A percentile compares a stretch with the other conserved stretches of the same genome.
Conservation (phyloP, 179 eudicot species). For the Patellifolia procumbens region DNA sequence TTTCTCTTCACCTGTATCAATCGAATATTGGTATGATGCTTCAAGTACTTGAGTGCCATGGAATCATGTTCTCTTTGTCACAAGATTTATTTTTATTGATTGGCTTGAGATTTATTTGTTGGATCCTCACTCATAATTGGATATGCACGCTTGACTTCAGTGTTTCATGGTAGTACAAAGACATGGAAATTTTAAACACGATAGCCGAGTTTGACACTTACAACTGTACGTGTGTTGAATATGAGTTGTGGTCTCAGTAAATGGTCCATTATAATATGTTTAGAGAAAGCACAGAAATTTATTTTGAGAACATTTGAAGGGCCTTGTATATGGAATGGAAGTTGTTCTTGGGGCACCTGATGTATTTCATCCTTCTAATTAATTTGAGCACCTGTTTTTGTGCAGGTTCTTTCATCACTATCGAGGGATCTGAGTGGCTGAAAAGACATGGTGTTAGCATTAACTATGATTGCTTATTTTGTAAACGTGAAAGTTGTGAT, state of each 20-base stretch:
- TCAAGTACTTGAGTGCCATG: conserved; percentile 16
- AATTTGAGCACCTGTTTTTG: not conserved
- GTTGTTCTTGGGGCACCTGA: not conserved
- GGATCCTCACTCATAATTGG: too few relatives aligned
- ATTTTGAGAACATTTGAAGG: not conserved
- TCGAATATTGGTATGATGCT: conserved; percentile 11
- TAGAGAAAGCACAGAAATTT: not conserved
- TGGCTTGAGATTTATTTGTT: too few relatives aligned
- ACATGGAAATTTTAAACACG: too few relatives aligned
- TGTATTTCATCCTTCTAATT: not conserved
- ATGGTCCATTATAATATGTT: too few relatives aligned
- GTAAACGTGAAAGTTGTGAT: not conserved
- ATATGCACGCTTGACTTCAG: too few relatives aligned
- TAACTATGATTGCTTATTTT: not conserved
- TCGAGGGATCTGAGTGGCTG: not conserved
- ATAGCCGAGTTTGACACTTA: too few relatives aligned
- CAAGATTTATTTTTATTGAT: too few relatives aligned
- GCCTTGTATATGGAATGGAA: not conserved
- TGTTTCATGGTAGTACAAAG: too few relatives aligned
- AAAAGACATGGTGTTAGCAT: not conserved
- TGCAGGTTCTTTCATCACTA: conserved; percentile 8
- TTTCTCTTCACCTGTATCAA: conserved; percentile 3
- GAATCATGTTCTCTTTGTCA: conserved; percentile 26
- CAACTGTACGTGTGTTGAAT: too few relatives aligned
- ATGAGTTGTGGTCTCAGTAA: too few relatives aligned